Percentiles rank a stretch among this genome's conserved stretches.
These are phyloP conservation scores for Pichia eremophila DNA, from an alignment of 805 yeast genomes.

Conservation along the genomic window DNA sequence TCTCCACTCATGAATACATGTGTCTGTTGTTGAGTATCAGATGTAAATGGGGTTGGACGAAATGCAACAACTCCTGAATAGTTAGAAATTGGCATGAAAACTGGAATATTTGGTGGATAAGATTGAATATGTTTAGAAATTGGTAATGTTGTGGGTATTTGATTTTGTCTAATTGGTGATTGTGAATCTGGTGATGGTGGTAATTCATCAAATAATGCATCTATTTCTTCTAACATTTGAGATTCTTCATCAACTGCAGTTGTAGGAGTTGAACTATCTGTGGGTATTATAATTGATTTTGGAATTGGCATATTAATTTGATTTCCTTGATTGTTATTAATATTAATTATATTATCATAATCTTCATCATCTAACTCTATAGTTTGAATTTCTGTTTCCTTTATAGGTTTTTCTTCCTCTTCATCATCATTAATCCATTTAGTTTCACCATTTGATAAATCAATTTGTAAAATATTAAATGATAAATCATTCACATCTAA, in stretches of 20 bases:
- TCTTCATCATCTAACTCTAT: constrained; percentile 5
- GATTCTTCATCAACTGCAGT: not conserved
- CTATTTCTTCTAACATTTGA: constrained; percentile 7
- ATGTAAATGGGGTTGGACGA: constrained; percentile 4
- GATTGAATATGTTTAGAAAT: not conserved
- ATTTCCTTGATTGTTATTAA: too few species aligned
- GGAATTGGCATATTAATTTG: not conserved
- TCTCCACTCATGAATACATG: constrained; percentile 24
- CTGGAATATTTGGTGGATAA: not conserved
- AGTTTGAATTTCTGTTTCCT: not conserved
- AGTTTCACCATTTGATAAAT: constrained; percentile 17
- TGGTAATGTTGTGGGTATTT: not conserved
- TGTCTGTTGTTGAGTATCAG: not conserved
- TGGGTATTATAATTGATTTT: not conserved
- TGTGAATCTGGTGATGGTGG: not conserved
- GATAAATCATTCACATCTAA: constrained; percentile 10
- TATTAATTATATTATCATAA: constrained; percentile 5
- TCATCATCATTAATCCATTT: constrained; percentile 10
- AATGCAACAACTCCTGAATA: constrained; percentile 4
- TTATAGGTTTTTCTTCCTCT: constrained; percentile 9
- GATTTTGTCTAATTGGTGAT: not conserved
- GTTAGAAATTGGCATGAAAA: not conserved
- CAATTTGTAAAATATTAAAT: constrained; percentile 1
- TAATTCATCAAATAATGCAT: constrained; percentile 5
- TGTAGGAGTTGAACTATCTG: not conserved